Evolutionary conservation across 352 stramenopile species (phyloP).

Genomic region (Blastocystis sp.): DNA sequence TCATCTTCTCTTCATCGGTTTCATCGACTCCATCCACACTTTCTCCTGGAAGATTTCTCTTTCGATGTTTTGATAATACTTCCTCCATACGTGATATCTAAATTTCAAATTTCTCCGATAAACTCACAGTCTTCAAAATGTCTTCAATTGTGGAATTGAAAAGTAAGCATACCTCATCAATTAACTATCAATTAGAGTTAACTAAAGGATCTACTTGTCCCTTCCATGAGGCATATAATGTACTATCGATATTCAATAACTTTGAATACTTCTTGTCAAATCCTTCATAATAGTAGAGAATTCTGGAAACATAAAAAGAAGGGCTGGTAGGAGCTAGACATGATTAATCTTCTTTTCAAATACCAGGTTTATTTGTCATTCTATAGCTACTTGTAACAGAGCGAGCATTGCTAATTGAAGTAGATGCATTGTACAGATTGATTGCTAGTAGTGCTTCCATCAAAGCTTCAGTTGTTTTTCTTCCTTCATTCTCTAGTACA

Average conservation of each 20-base stretch:
- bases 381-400: conserved; percentile 62
- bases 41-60: neutral
- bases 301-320: conserved; percentile 29
- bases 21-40: neutral
- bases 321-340: neutral
- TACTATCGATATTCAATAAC: neutral
- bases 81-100: conserved; percentile 62
- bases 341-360: neutral
- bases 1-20: conserved; percentile 64
- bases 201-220: neutral
- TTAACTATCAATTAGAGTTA: neutral
- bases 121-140: conserved; percentile 22
- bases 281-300: neutral
- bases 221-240: neutral
- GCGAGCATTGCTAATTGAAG: neutral
- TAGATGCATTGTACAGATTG: neutral
- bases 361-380: conserved; percentile 61
- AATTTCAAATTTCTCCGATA: neutral
- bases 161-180: conserved; percentile 1
- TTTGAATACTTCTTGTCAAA: conserved; percentile 30
- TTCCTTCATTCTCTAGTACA: neutral
- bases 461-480: neutral
- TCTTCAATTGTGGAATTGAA: neutral
- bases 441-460: neutral
- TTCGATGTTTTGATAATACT: conserved; percentile 61